These are phyloP conservation scores for Coemansia sp. DNA, from an alignment of 192 early-diverging fungal genomes.

Conservation along the genomic window DNA sequence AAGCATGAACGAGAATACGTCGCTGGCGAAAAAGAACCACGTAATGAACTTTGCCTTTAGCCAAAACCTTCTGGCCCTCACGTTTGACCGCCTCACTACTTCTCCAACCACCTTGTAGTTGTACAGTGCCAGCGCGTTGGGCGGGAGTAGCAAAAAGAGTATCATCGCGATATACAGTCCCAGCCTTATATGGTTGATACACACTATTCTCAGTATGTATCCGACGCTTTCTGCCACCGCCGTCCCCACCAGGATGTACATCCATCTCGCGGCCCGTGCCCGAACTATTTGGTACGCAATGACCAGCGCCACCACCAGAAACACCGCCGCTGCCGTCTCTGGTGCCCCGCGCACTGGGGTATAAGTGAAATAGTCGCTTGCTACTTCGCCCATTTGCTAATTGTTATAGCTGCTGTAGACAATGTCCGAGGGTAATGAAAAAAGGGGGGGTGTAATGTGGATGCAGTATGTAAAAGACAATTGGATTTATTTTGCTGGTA, in stretches of 20 bases:
- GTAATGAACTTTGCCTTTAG: conserved; percentile 38
- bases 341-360: conserved; percentile 32
- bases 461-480: background rate
- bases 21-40: conserved; percentile 52
- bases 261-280: conserved; percentile 12
- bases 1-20: conserved; percentile 46
- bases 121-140: conserved; percentile 47
- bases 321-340: conserved; percentile 16
- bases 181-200: conserved; percentile 30
- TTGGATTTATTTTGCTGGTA: too few species aligned
- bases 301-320: background rate
- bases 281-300: conserved; percentile 5
- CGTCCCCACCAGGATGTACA: conserved; percentile 30
- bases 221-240: conserved; percentile 42
- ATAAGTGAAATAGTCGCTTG: conserved; percentile 26
- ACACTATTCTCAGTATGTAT: conserved; percentile 31
- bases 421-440: background rate
- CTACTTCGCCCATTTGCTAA: background rate
- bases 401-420: background rate
- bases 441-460: background rate
- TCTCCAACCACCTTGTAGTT: conserved; percentile 51
- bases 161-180: conserved; percentile 34
- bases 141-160: conserved; percentile 44
- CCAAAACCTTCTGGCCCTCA: conserved; percentile 8
- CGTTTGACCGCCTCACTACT: conserved; percentile 14